These are phyloP conservation scores for Saturnispora gosingensis DNA, from an alignment of 805 yeast species.

Conservation along the genomic window DNA sequence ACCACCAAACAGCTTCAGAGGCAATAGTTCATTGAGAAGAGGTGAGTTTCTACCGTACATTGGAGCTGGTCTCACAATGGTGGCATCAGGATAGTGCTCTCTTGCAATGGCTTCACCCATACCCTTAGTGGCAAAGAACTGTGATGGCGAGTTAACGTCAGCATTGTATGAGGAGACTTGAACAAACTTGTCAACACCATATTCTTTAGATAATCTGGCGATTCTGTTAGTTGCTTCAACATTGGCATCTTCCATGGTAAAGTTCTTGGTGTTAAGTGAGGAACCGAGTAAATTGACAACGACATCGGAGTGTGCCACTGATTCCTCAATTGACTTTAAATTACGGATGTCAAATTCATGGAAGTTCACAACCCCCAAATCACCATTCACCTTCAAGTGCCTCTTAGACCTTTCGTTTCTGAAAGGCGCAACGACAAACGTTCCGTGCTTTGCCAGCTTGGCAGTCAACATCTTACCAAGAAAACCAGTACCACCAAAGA, in stretches of 20 bases:
- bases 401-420: conserved; percentile 73
- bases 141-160: conserved; percentile 53
- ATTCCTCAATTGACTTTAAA: conserved; percentile 61
- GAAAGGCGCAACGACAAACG: conserved; percentile 66
- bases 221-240: conserved; percentile 72
- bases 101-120: conserved; percentile 64
- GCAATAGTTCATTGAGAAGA: conserved; percentile 53
- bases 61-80: conserved; percentile 80
- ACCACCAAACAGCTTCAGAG: conserved; percentile 48
- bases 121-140: conserved; percentile 73
- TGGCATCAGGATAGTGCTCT: conserved; percentile 61
- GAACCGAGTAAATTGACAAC: conserved; percentile 76
- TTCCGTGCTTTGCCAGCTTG: conserved; percentile 75
- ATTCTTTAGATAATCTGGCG: conserved; percentile 60
- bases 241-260: conserved; percentile 74
- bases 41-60: conserved; percentile 69
- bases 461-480: conserved; percentile 65
- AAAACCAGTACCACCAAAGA: conserved; percentile 76
- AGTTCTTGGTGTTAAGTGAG: conserved; percentile 68
- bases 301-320: conserved; percentile 73
- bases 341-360: conserved; percentile 79
- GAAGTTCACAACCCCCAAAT: conserved; percentile 78
- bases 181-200: conserved; percentile 61
- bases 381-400: conserved; percentile 75
- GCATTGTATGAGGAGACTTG: conserved; percentile 80